These are phyloP conservation scores for Phycomyces nitens DNA, from an alignment of 192 early-diverging fungal species.

Conservation along the genomic window DNA sequence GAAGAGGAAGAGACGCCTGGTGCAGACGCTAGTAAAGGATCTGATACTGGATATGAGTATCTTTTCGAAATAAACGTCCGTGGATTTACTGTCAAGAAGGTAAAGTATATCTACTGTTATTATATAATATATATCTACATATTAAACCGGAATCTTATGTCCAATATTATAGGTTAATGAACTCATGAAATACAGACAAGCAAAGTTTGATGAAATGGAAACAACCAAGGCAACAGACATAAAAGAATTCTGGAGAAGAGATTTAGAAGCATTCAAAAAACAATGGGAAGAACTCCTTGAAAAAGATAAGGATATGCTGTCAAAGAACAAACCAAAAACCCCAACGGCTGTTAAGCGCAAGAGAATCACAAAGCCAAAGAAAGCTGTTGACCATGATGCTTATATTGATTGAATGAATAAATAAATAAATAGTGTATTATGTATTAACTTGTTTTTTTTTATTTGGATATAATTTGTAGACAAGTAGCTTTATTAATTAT, in stretches of 20 bases:
- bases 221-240: conserved; percentile 60
- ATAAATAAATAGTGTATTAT: too few relatives aligned
- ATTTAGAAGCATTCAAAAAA: conserved; percentile 80
- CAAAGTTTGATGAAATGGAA: conserved; percentile 67
- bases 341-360: conserved; percentile 16
- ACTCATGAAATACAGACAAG: conserved; percentile 64
- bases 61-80: conserved; percentile 87
- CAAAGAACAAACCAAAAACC: conserved; percentile 11
- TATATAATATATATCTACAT: background rate
- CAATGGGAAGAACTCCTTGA: conserved; percentile 64
- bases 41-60: conserved; percentile 73
- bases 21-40: conserved; percentile 17
- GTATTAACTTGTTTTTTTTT: too few relatives aligned
- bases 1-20: conserved; percentile 46
- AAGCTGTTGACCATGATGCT: too few relatives aligned
- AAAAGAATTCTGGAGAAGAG: conserved; percentile 77
- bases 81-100: conserved; percentile 85
- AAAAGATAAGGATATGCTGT: conserved; percentile 18
- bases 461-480: too few relatives aligned
- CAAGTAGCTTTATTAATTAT: too few relatives aligned
- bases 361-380: conserved; percentile 8
- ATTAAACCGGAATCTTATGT: background rate
- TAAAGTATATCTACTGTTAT: conserved; percentile 18
- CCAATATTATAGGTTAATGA: conserved; percentile 54
- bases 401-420: too few relatives aligned